A percentile compares a stretch with the other conserved stretches of the same genome.
Conservation (phyloP, 495 filamentous ascomycete genomes). For the Xylaria palmicola region DNA sequence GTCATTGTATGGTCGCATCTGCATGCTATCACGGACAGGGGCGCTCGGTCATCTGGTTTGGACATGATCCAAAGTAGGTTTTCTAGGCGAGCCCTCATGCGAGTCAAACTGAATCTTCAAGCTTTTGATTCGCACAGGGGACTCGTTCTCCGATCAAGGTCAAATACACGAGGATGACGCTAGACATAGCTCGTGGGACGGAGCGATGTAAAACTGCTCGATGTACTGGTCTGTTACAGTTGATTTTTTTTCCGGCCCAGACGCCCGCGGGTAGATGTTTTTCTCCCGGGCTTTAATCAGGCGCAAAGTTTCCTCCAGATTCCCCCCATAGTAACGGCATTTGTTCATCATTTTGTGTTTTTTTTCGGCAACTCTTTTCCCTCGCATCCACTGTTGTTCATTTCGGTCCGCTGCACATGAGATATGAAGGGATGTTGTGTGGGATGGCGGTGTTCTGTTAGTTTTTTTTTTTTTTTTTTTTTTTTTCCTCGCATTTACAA, state of each 20-base stretch:
- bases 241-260: not conserved
- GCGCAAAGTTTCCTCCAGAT: not conserved
- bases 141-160: not conserved
- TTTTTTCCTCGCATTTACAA: constrained; percentile 22
- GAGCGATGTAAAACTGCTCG: not conserved
- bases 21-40: not conserved
- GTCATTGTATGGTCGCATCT: constrained; percentile 7
- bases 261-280: not conserved
- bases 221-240: not conserved
- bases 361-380: not conserved
- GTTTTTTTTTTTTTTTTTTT: no score
- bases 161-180: not conserved
- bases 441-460: constrained; percentile 8
- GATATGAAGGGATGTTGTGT: constrained; percentile 16
- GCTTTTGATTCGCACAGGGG: not conserved
- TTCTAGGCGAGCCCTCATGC: not conserved
- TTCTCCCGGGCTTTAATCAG: not conserved
- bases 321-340: constrained; percentile 8
- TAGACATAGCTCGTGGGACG: not conserved
- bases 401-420: constrained; percentile 9
- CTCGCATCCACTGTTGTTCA: not conserved
- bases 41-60: not conserved
- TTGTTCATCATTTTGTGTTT: not conserved
- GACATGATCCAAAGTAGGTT: not conserved
- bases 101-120: not conserved